A percentile compares a stretch with the other conserved stretches of the same genome.
Conservation (phyloP, 2,329 filamentous ascomycete genomes). For the Fusarium subtropicale region DNA sequence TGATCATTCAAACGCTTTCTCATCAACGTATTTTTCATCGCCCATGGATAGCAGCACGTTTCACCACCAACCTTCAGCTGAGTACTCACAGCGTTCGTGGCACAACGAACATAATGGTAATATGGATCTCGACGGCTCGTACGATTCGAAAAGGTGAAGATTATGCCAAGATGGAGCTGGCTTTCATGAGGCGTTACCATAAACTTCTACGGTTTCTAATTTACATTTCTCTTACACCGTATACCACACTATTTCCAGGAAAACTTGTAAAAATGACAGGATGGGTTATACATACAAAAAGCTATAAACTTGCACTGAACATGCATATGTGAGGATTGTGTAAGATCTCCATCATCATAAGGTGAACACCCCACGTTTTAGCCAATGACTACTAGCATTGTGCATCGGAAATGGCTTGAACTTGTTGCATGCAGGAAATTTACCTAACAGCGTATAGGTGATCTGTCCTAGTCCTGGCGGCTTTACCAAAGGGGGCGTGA, state of each 20-base stretch:
- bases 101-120: background rate
- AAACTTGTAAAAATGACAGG: background rate
- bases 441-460: background rate
- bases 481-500: background rate
- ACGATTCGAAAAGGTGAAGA: background rate
- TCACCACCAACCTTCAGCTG: slow-evolving; percentile 1
- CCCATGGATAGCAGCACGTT: background rate
- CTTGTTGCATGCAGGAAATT: background rate
- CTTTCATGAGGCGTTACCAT: background rate
- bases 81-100: background rate
- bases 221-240: background rate
- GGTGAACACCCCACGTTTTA: background rate
- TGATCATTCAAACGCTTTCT: background rate
- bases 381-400: background rate
- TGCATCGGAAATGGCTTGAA: background rate
- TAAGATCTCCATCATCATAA: background rate
- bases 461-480: background rate
- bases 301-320: background rate
- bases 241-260: no score
- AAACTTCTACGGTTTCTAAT: background rate
- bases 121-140: background rate
- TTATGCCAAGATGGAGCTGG: no score
- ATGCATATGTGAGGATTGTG: background rate
- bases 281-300: background rate
- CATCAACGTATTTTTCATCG: background rate